Conservation (phyloP, 2,329 filamentous ascomycete genomes). For the Hypomyces perniciosus region DNA sequence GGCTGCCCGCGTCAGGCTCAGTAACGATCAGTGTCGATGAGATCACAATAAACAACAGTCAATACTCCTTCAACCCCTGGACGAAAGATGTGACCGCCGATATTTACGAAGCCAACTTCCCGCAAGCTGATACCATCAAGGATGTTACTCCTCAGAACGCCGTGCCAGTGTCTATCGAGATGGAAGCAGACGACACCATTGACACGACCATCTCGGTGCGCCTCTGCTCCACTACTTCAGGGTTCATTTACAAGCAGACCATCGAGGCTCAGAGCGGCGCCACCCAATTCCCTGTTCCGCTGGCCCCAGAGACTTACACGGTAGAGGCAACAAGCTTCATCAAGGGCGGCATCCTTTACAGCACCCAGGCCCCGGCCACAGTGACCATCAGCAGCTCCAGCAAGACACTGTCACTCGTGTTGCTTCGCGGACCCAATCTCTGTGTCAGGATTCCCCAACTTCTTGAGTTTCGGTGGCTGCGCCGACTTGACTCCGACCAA, state of each 20-base stretch:
- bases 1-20: neutral
- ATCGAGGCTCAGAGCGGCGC: neutral
- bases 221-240: neutral
- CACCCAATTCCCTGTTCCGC: neutral
- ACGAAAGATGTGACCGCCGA: no score
- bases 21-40: neutral
- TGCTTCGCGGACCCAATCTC: conserved; percentile 1
- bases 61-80: neutral
- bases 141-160: no score
- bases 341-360: neutral
- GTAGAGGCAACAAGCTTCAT: neutral
- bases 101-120: no score
- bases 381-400: no score
- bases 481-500: neutral
- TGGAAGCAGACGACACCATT: no score
- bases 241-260: neutral
- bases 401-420: neutral
- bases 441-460: neutral
- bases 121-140: no score
- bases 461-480: conserved; percentile 8
- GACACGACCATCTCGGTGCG: neutral
- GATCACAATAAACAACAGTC: neutral
- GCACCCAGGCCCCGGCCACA: no score
- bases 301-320: neutral
- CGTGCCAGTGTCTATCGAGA: no score